Conservation (phyloP, 139 green algal genomes). For the Asterochloris erici region DNA sequence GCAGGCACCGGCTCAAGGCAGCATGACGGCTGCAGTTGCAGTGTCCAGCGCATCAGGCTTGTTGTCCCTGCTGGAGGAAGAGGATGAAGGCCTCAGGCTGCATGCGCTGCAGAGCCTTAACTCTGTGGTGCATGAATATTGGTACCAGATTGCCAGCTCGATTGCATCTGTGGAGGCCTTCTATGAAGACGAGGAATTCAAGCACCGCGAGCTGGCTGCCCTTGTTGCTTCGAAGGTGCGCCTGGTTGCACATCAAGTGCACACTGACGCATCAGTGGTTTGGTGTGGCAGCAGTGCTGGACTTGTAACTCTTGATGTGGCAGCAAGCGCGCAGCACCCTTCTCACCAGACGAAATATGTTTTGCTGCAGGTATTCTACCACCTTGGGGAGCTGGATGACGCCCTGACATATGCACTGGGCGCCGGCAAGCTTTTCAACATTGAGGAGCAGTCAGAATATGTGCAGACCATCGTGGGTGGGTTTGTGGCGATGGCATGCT, state of each 20-base stretch:
- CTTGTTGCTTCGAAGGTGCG: constrained; percentile 95
- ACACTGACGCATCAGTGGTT: background rate
- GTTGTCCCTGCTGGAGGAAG: constrained; percentile 87
- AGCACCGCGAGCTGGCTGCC: constrained; percentile 85
- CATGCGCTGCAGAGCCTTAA: constrained; percentile 77
- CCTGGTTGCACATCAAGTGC: too few species aligned
- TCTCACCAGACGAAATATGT: background rate
- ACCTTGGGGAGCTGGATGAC: constrained; percentile 96
- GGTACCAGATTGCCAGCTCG: constrained; percentile 87
- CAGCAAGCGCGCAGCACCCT: background rate
- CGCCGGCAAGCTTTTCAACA: constrained; percentile 90
- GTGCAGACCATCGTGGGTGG: constrained; percentile 92
- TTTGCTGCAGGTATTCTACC: constrained; percentile 92
- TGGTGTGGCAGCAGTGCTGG: background rate
- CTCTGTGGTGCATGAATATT: constrained; percentile 73
- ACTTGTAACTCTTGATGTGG: background rate
- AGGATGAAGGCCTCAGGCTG: constrained; percentile 71
- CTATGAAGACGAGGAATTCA: constrained; percentile 95
- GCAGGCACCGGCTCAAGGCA: too few species aligned
- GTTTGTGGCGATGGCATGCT: constrained; percentile 8
- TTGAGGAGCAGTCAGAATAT: constrained; percentile 88
- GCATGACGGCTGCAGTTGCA: background rate
- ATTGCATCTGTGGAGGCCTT: constrained; percentile 87
- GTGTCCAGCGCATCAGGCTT: constrained; percentile 61
- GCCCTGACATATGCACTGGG: constrained; percentile 92